A percentile compares a stretch with the other conserved stretches of the same genome.
These are phyloP conservation scores for Thinopyrum elongatum DNA, from an alignment of 176 grass and related monocot genomes.

Conservation along the genomic window DNA sequence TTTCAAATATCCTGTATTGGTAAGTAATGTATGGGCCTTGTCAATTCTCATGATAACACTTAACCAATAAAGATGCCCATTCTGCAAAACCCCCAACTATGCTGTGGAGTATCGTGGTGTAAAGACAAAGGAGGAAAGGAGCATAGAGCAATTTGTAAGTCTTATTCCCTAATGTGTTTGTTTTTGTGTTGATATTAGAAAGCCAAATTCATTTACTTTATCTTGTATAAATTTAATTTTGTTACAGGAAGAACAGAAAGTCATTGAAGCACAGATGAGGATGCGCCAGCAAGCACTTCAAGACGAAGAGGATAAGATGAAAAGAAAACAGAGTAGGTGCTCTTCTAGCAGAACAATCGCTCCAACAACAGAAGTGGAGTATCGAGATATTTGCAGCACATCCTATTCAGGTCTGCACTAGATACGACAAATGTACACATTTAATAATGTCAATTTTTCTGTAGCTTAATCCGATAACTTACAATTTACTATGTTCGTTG, in stretches of 20 bases:
- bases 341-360: conserved; percentile 64
- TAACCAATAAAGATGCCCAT: conserved; percentile 89
- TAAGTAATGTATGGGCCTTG: neutral
- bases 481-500: neutral
- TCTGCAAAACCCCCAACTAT: conserved; percentile 97
- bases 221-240: conserved; percentile 30
- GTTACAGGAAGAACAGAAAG: conserved; percentile 92
- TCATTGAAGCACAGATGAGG: conserved; percentile 98
- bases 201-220: conserved; percentile 16
- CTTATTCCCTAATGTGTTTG: conserved; percentile 9
- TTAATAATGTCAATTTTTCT: conserved; percentile 28
- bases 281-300: conserved; percentile 92
- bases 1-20: conserved; percentile 17
- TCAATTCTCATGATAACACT: conserved; percentile 34
- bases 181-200: conserved; percentile 17
- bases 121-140: conserved; percentile 98
- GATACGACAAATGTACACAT: neutral
- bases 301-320: conserved; percentile 95
- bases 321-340: conserved; percentile 71
- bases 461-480: conserved; percentile 18
- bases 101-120: conserved; percentile 95
- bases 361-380: conserved; percentile 75
- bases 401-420: conserved; percentile 63
- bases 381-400: conserved; percentile 80
- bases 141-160: conserved; percentile 97